Conservation (phyloP, 345 rosid species). For the Euphorbia lathyris region DNA sequence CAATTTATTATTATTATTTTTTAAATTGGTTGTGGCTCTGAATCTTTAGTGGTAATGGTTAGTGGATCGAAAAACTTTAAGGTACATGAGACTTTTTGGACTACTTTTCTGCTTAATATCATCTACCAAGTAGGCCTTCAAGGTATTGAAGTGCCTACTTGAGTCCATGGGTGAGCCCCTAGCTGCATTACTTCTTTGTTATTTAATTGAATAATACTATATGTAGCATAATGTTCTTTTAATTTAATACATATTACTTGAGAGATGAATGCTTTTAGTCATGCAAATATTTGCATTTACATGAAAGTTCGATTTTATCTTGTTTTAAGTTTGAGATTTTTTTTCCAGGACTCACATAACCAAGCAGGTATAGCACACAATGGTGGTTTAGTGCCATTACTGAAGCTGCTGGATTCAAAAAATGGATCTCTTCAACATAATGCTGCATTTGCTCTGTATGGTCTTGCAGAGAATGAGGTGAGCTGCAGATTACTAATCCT, state of each 20-base stretch:
- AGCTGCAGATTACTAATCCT: slow-evolving; percentile 14
- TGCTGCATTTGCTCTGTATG: slow-evolving; percentile 99
- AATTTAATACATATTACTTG: background rate
- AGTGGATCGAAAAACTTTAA: background rate
- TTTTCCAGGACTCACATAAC: slow-evolving; percentile 76
- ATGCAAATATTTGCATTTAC: background rate
- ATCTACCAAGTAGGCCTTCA: background rate
- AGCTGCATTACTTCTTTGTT: background rate
- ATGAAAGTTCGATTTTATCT: background rate
- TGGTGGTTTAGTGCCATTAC: slow-evolving; percentile 85
- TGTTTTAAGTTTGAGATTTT: background rate
- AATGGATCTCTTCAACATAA: slow-evolving; percentile 98
- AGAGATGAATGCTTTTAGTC: background rate
- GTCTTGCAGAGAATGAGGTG: slow-evolving; percentile 99
- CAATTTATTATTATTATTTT: too few relatives aligned
- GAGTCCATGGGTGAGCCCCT: background rate
- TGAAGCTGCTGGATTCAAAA: slow-evolving; percentile 95
- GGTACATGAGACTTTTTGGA: background rate
- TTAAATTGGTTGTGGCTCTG: background rate
- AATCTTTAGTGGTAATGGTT: background rate
- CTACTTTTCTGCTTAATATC: background rate
- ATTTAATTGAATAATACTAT: background rate
- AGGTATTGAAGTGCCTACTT: background rate
- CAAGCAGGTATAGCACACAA: slow-evolving; percentile 96
- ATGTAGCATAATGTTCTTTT: background rate